Conservation (phyloP, 2,329 filamentous ascomycete genomes). For the Aureobasidium sp. region DNA sequence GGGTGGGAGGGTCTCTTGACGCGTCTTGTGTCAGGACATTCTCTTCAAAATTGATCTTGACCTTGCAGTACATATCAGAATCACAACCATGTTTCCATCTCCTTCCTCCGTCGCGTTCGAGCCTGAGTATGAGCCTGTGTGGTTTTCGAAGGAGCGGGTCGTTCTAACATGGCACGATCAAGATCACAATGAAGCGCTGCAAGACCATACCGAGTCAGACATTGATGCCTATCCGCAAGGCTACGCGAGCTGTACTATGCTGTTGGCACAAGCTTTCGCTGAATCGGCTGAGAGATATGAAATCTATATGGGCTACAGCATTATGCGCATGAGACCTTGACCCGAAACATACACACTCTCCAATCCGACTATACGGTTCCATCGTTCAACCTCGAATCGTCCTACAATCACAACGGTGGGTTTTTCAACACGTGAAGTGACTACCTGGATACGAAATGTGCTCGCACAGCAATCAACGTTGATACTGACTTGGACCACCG, state of each 20-base stretch:
- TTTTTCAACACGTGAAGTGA: not conserved
- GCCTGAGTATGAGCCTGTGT: not conserved
- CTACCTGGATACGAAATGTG: not conserved
- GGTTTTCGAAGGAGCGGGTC: constrained; percentile 3
- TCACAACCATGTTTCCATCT: not conserved
- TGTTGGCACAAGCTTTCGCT: not conserved
- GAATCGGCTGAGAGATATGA: not conserved
- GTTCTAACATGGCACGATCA: not conserved
- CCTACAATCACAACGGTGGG: constrained; percentile 8
- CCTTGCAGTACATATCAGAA: not conserved
- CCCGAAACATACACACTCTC: not conserved
- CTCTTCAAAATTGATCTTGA: not conserved
- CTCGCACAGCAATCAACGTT: not conserved
- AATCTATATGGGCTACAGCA: constrained; percentile 5
- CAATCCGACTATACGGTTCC: not conserved
- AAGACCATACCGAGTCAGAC: not conserved
- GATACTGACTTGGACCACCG: not conserved
- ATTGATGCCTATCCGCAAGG: not conserved
- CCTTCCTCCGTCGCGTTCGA: not conserved
- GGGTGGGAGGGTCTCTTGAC: constrained; percentile 11
- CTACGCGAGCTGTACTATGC: not conserved
- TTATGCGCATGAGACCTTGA: not conserved
- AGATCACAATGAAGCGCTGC: not conserved
- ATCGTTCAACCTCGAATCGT: not conserved
- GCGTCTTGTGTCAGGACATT: constrained; percentile 5